phyloP scores from a whole-genome alignment of 768 basidiomycete genomes.

The Lactarius quietus region DNA sequence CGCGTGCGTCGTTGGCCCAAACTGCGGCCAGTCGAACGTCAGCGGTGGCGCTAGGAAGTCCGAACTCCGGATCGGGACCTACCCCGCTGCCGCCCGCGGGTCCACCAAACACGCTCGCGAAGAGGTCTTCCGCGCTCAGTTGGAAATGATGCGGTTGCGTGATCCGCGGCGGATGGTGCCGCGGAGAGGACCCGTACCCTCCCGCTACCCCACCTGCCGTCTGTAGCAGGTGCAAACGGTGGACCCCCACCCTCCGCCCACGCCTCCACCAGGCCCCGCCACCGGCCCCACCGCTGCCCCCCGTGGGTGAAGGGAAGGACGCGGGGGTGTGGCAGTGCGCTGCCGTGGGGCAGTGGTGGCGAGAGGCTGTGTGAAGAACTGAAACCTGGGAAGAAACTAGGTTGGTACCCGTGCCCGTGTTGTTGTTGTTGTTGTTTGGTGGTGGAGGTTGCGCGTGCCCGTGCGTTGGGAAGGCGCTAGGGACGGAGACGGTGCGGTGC shows the following conservation, averaged over 20 bases:
- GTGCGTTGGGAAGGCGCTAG: conserved; percentile 10
- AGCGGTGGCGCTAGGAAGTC: conserved; percentile 25
- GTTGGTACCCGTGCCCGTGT: not conserved
- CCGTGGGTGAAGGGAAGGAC: conserved; percentile 15
- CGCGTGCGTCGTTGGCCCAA: conserved; percentile 20
- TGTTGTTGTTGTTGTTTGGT: not conserved
- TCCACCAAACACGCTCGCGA: conserved; percentile 27
- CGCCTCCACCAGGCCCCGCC: not conserved
- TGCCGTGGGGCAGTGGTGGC: conserved; percentile 1
- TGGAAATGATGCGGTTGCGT: conserved; percentile 10
- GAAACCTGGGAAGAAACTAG: conserved; percentile 8
- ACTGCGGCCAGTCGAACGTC: conserved; percentile 30
- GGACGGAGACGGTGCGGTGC: conserved; percentile 10
- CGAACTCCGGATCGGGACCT: conserved; percentile 24
- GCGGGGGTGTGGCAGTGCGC: conserved; percentile 4
- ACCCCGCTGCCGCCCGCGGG: conserved; percentile 23
- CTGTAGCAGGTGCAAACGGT: conserved; percentile 4
- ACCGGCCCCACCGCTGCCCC: conserved; percentile 3
- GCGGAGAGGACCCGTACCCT: not conserved
- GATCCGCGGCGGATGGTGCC: conserved; percentile 24
- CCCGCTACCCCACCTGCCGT: not conserved
- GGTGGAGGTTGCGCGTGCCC: conserved; percentile 9
- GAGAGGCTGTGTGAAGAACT: not conserved
- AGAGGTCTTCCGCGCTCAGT: conserved; percentile 21
- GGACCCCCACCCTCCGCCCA: not conserved